phyloP scores from a whole-genome alignment of 352 stramenopile genomes.

The Ophiocytium majus region DNA sequence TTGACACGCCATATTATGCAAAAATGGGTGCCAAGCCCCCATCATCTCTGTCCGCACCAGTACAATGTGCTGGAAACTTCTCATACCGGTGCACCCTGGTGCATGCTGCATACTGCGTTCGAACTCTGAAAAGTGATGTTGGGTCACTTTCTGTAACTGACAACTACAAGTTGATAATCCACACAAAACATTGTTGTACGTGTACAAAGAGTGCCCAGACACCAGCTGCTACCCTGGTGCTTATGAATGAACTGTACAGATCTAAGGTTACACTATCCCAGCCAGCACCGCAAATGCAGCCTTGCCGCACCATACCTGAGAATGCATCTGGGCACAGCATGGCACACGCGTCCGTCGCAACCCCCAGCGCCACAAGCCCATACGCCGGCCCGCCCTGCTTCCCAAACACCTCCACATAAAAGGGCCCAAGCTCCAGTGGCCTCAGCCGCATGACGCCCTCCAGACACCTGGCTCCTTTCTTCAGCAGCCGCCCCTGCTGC shows the following conservation, averaged over 20 bases:
- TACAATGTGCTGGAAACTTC: too few species aligned
- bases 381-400: slow-evolving; percentile 3
- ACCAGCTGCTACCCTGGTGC: background rate
- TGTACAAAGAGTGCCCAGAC: background rate
- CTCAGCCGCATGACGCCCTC: background rate
- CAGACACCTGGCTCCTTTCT: background rate
- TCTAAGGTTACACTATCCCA: background rate
- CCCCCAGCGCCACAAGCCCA: background rate
- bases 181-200: background rate
- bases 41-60: too few species aligned
- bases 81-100: too few species aligned
- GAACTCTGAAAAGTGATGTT: too few species aligned
- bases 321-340: background rate
- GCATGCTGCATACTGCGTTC: too few species aligned
- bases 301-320: slow-evolving; percentile 6
- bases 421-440: background rate
- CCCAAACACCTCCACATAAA: background rate
- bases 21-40: too few species aligned
- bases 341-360: background rate
- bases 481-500: background rate
- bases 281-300: background rate
- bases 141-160: background rate
- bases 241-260: background rate
- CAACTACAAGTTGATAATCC: background rate
- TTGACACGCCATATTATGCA: slow-evolving; percentile 26